These are phyloP conservation scores for Pseudohalonectria lignicola DNA, from an alignment of 2,329 filamentous ascomycete species.

Conservation along the genomic window DNA sequence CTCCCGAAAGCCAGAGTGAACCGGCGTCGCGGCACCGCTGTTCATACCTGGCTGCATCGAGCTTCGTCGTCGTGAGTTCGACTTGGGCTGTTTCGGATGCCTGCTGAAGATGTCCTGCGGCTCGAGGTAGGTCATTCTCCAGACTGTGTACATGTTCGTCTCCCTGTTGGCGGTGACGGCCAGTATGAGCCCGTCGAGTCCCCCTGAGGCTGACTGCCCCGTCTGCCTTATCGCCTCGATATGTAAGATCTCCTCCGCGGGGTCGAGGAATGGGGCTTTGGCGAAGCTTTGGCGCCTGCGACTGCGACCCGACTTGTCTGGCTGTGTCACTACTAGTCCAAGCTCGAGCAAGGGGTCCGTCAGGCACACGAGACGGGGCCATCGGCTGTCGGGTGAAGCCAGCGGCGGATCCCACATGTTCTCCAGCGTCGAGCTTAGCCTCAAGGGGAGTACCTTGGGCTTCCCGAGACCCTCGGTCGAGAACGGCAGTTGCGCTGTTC, in stretches of 20 bases:
- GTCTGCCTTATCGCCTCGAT: slow-evolving; percentile 57
- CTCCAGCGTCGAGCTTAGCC: slow-evolving; percentile 41
- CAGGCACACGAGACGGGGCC: slow-evolving; percentile 71
- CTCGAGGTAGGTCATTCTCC: slow-evolving; percentile 69
- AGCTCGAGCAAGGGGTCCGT: slow-evolving; percentile 80
- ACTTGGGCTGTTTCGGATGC: slow-evolving; percentile 31
- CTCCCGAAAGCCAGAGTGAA: slow-evolving; percentile 61
- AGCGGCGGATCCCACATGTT: slow-evolving; percentile 45
- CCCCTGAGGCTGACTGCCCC: slow-evolving; percentile 20
- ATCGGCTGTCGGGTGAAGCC: slow-evolving; percentile 44
- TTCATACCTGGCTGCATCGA: slow-evolving; percentile 57
- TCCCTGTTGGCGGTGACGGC: slow-evolving; percentile 74
- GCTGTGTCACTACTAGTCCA: slow-evolving; percentile 62
- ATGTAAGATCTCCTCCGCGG: slow-evolving; percentile 74
- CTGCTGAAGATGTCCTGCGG: slow-evolving; percentile 48
- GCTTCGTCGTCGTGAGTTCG: slow-evolving; percentile 44
- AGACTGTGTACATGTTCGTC: slow-evolving; percentile 69
- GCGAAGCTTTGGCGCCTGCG: slow-evolving; percentile 25
- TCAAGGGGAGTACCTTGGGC: slow-evolving; percentile 41
- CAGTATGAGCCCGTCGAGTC: slow-evolving; percentile 48
- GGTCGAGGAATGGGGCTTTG: slow-evolving; percentile 52
- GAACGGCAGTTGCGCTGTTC: slow-evolving; percentile 40
- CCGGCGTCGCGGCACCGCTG: slow-evolving; percentile 68
- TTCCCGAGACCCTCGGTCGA: slow-evolving; percentile 45
- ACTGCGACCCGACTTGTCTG: slow-evolving; percentile 26